Percentiles rank a stretch among this genome's conserved stretches.
phyloP scores from a whole-genome alignment of 202 grass and related monocot species.

The Setaria italica region DNA sequence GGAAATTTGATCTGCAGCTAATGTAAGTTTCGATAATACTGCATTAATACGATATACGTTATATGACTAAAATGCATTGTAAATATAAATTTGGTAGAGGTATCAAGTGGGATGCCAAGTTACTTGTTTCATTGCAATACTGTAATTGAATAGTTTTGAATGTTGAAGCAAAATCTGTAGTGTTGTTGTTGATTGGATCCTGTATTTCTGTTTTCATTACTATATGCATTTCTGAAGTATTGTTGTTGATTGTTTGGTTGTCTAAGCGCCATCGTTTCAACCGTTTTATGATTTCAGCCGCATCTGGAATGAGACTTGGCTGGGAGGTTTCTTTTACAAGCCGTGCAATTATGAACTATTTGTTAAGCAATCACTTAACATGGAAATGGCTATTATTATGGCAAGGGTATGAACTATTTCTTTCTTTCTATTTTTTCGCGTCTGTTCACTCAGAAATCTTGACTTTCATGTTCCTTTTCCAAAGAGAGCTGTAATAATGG shows the following conservation, averaged over 20 bases:
- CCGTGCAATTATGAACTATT: conserved; percentile 99
- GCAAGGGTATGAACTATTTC: conserved; percentile 70
- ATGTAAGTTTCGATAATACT: not conserved
- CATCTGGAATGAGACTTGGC: conserved; percentile 99
- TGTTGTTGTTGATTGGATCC: conserved; percentile 27
- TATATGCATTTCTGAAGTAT: conserved; percentile 27
- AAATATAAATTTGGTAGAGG: conserved; percentile 18
- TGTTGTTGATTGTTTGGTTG: not conserved
- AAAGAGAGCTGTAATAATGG: too few relatives aligned
- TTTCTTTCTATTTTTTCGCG: conserved; percentile 16
- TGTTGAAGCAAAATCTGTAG: conserved; percentile 10
- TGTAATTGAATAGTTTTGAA: not conserved
- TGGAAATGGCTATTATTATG: conserved; percentile 99
- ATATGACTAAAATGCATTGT: not conserved
- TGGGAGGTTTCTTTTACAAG: conserved; percentile 95
- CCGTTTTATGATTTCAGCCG: conserved; percentile 64
- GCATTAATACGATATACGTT: not conserved
- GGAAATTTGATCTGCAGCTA: not conserved
- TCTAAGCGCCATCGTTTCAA: conserved; percentile 23
- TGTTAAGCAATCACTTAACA: conserved; percentile 98
- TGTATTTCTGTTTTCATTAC: conserved; percentile 18
- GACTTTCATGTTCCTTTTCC: conserved; percentile 18
- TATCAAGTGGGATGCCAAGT: not conserved
- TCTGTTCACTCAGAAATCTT: conserved; percentile 21
- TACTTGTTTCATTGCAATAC: conserved; percentile 6